Conservation (phyloP, 78 protist genomes). For the Isochrysis galbana region DNA sequence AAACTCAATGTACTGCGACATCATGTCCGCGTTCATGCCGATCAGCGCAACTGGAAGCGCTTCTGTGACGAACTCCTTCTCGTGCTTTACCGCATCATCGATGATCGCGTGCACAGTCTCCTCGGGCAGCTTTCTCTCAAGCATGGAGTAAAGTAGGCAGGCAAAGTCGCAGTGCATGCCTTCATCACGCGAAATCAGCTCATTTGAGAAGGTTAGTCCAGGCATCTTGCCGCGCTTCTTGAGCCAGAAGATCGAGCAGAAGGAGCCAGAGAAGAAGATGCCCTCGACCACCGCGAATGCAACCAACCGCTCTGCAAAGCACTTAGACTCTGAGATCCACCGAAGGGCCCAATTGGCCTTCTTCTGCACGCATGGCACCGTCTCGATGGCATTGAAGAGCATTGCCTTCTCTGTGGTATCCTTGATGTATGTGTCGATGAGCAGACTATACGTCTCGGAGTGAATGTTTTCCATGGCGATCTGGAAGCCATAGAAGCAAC, state of each 20-base stretch:
- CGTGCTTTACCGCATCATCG: conserved; percentile 88
- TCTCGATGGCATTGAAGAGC: conserved; percentile 93
- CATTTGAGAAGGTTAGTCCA: conserved; percentile 91
- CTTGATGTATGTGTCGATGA: conserved; percentile 93
- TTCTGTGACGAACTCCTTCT: conserved; percentile 88
- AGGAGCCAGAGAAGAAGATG: conserved; percentile 96
- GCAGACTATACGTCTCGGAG: conserved; percentile 72
- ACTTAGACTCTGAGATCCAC: background rate
- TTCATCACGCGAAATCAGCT: conserved; percentile 96
- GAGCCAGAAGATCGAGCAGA: conserved; percentile 97
- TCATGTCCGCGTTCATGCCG: conserved; percentile 80
- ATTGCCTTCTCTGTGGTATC: conserved; percentile 63
- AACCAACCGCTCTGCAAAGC: conserved; percentile 92
- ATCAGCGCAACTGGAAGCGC: conserved; percentile 92
- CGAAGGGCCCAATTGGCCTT: conserved; percentile 56
- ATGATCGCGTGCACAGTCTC: conserved; percentile 65
- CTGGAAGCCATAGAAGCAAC: conserved; percentile 98
- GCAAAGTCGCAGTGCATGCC: conserved; percentile 97
- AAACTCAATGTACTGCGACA: conserved; percentile 88
- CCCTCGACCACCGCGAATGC: conserved; percentile 99
- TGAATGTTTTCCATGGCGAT: conserved; percentile 95
- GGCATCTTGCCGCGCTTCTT: conserved; percentile 86
- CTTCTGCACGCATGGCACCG: conserved; percentile 86
- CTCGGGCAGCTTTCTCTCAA: conserved; percentile 41
- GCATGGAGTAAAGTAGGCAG: conserved; percentile 85